These are phyloP conservation scores for Calophaca sinica DNA, from an alignment of 306 rosid species.

Conservation along the genomic window DNA sequence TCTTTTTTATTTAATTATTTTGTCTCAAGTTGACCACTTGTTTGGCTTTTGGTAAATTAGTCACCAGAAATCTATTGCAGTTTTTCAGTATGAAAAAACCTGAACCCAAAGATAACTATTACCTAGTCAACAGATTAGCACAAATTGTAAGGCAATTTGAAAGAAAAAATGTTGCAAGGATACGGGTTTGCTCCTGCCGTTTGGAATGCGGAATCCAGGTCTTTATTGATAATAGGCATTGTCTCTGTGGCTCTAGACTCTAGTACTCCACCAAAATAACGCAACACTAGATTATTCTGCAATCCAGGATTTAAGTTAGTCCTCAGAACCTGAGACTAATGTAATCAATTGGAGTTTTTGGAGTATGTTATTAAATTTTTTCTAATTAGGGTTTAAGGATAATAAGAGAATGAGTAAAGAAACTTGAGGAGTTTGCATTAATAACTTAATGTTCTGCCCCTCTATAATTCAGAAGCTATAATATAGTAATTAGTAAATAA, in stretches of 20 bases:
- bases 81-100: slow-evolving; percentile 1
- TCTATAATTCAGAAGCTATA: slow-evolving; percentile 6
- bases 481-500: slow-evolving; percentile 25
- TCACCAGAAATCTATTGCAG: slow-evolving; percentile 10
- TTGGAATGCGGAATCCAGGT: slow-evolving; percentile 75
- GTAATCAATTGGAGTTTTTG: background rate
- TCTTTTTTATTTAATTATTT: background rate
- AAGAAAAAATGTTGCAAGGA: slow-evolving; percentile 60
- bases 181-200: slow-evolving; percentile 84
- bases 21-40: slow-evolving; percentile 26
- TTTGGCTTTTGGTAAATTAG: slow-evolving; percentile 15
- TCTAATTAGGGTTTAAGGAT: slow-evolving; percentile 11
- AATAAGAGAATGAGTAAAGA: slow-evolving; percentile 8
- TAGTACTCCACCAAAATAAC: slow-evolving; percentile 42
- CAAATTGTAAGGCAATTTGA: slow-evolving; percentile 30
- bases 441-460: slow-evolving; percentile 27
- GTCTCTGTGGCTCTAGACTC: slow-evolving; percentile 50
- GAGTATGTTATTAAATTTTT: background rate
- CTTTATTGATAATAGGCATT: slow-evolving; percentile 78
- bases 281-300: slow-evolving; percentile 48
- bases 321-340: slow-evolving; percentile 27
- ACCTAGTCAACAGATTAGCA: slow-evolving; percentile 1
- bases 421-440: background rate
- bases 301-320: slow-evolving; percentile 43
- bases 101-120: background rate